A percentile compares a stretch with the other conserved stretches of the same genome.
phyloP scores from a whole-genome alignment of 2,329 filamentous ascomycete genomes.

The Sarocladium brachiariae region DNA sequence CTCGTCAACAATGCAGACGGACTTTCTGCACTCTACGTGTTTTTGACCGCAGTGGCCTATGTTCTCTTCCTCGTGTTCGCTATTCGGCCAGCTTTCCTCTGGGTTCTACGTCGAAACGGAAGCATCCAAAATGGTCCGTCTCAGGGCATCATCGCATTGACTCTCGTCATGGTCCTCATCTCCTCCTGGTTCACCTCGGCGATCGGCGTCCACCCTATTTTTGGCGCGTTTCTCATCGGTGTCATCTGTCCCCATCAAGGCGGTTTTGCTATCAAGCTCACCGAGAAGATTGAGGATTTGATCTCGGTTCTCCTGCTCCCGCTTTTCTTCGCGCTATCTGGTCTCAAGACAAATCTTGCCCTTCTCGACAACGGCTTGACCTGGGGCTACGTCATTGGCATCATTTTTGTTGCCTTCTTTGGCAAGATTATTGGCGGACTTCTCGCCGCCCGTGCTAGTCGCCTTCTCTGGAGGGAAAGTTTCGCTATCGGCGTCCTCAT shows the following conservation, averaged over 20 bases:
- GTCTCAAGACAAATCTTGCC: constrained; percentile 80
- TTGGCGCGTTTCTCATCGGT: constrained; percentile 84
- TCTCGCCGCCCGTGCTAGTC: constrained; percentile 66
- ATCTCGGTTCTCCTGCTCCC: constrained; percentile 78
- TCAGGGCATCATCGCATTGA: constrained; percentile 76
- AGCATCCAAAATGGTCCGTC: constrained; percentile 83
- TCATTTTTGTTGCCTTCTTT: constrained; percentile 73
- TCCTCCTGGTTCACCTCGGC: constrained; percentile 83
- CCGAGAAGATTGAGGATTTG: constrained; percentile 90
- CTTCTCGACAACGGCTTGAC: constrained; percentile 72
- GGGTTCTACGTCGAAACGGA: constrained; percentile 64
- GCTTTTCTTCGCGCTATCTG: constrained; percentile 88
- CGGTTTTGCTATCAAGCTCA: constrained; percentile 83
- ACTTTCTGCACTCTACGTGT: constrained; percentile 74
- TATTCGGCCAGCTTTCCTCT: constrained; percentile 69
- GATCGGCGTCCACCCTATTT: constrained; percentile 90
- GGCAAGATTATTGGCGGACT: constrained; percentile 82
- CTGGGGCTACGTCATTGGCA: constrained; percentile 83
- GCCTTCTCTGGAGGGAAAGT: constrained; percentile 75
- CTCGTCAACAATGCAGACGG: constrained; percentile 83
- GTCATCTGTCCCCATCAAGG: constrained; percentile 85
- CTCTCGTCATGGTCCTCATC: constrained; percentile 67
- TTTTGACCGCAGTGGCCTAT: constrained; percentile 70
- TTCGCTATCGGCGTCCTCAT: constrained; percentile 53
- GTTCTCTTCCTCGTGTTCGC: constrained; percentile 66